Conservation (phyloP, 2,329 filamentous ascomycete species). For the Keithomyces neogunnii region DNA sequence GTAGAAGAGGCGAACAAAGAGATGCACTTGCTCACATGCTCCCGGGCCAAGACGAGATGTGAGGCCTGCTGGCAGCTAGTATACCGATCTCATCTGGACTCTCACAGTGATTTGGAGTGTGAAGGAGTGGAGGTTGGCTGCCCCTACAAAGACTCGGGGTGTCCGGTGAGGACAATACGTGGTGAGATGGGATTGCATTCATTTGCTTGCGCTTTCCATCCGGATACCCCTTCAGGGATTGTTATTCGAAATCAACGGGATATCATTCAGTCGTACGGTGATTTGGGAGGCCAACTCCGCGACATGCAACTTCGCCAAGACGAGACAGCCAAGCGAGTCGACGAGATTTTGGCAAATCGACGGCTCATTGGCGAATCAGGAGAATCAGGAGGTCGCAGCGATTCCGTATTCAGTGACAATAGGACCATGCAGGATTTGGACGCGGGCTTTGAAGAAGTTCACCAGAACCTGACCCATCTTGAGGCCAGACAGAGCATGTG, state of each 20-base stretch:
- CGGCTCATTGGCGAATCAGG: slow-evolving; percentile 10
- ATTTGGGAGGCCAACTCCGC: slow-evolving; percentile 26
- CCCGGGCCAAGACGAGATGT: slow-evolving; percentile 39
- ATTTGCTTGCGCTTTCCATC: slow-evolving; percentile 41
- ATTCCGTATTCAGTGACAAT: slow-evolving; percentile 41
- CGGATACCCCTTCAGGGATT: slow-evolving; percentile 39
- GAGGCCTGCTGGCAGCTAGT: slow-evolving; percentile 37
- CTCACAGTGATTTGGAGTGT: slow-evolving; percentile 40
- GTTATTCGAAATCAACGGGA: slow-evolving; percentile 39
- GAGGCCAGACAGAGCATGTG: slow-evolving; percentile 53
- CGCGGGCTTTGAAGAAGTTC: slow-evolving; percentile 44
- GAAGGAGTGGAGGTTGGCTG: slow-evolving; percentile 44
- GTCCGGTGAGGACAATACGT: slow-evolving; percentile 24
- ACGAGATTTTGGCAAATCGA: slow-evolving; percentile 29
- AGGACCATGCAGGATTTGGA: slow-evolving; percentile 34
- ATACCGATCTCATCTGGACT: slow-evolving; percentile 34
- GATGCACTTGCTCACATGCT: slow-evolving; percentile 31
- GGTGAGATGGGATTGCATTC: slow-evolving; percentile 36
- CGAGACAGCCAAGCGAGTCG: slow-evolving; percentile 23
- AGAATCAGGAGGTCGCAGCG: slow-evolving; percentile 7
- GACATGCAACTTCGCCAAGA: slow-evolving; percentile 25
- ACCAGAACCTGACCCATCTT: slow-evolving; percentile 47
- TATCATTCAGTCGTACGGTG: slow-evolving; percentile 34
- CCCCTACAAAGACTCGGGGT: slow-evolving; percentile 27
- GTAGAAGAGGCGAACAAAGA: slow-evolving; percentile 37